Evolutionary conservation across 2,329 filamentous ascomycete species (phyloP).

Genomic region (Stachybotrys chlorohalonatus): DNA sequence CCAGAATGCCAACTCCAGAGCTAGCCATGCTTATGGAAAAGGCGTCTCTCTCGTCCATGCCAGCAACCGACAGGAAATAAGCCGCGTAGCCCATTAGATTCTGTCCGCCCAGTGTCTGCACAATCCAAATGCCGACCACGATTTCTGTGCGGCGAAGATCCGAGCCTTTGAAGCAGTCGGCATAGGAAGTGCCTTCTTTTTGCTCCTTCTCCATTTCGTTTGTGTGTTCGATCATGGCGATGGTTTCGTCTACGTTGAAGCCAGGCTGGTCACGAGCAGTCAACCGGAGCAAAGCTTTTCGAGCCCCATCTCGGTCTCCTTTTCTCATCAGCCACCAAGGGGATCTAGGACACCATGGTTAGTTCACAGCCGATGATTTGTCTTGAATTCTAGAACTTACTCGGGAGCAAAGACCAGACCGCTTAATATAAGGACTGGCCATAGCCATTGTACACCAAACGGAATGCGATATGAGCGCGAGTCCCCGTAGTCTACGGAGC

Average conservation of each 20-base stretch:
- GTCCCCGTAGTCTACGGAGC: slow-evolving; percentile 25
- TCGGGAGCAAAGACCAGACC: slow-evolving; percentile 38
- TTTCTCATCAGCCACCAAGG: slow-evolving; percentile 44
- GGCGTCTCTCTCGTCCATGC: slow-evolving; percentile 31
- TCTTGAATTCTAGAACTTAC: slow-evolving; percentile 10
- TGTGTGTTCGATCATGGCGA: slow-evolving; percentile 47
- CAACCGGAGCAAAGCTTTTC: slow-evolving; percentile 29
- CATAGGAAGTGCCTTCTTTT: slow-evolving; percentile 33
- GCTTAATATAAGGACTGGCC: slow-evolving; percentile 36
- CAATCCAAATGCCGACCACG: slow-evolving; percentile 37
- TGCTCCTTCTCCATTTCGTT: slow-evolving; percentile 37
- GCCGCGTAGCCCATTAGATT: slow-evolving; percentile 40
- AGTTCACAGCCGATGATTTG: not conserved
- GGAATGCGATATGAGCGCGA: slow-evolving; percentile 42
- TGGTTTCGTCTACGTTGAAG: slow-evolving; percentile 35
- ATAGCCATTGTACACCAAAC: slow-evolving; percentile 44
- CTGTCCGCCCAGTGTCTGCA: slow-evolving; percentile 38
- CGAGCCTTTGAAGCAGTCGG: slow-evolving; percentile 41
- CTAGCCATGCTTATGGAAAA: slow-evolving; percentile 38
- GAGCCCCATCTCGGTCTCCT: slow-evolving; percentile 28
- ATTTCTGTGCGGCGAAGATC: slow-evolving; percentile 46
- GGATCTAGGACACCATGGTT: slow-evolving; percentile 18
- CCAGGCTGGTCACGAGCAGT: slow-evolving; percentile 25
- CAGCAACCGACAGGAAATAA: slow-evolving; percentile 37
- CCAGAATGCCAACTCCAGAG: slow-evolving; percentile 40